A percentile compares a stretch with the other conserved stretches of the same genome.
These are phyloP conservation scores for Plasmopara halstedii DNA, from an alignment of 352 stramenopile genomes.

Conservation along the genomic window DNA sequence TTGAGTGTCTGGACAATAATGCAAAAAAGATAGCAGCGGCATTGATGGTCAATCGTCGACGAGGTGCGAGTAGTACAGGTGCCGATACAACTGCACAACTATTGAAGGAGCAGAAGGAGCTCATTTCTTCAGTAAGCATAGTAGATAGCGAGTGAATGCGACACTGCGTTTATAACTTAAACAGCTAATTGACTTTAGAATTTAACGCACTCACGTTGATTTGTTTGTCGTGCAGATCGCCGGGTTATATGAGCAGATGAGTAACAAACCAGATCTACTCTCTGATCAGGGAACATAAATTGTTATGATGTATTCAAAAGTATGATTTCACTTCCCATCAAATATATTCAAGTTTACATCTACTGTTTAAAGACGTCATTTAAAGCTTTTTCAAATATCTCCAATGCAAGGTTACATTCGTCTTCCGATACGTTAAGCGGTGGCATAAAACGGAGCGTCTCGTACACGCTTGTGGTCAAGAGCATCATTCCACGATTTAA, in stretches of 20 bases:
- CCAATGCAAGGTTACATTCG: conserved; percentile 49
- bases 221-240: conserved; percentile 21
- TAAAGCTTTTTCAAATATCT: conserved; percentile 54
- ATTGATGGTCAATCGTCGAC: conserved; percentile 33
- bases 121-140: conserved; percentile 24
- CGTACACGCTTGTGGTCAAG: conserved; percentile 87
- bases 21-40: conserved; percentile 55
- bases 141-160: not conserved
- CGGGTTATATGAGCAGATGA: conserved; percentile 31
- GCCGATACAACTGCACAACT: conserved; percentile 38
- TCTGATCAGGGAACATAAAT: not conserved
- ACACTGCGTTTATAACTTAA: too few species aligned
- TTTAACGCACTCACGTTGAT: conserved; percentile 1
- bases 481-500: conserved; percentile 86
- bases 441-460: conserved; percentile 91
- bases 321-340: too few species aligned
- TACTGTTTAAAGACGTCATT: conserved; percentile 38
- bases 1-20: conserved; percentile 67
- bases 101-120: conserved; percentile 52
- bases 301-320: too few species aligned
- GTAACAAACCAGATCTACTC: conserved; percentile 15
- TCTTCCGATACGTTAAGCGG: conserved; percentile 82
- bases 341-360: too few species aligned
- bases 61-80: conserved; percentile 8
- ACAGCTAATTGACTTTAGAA: too few species aligned